A percentile compares a stretch with the other conserved stretches of the same genome.
phyloP scores from a whole-genome alignment of 2,329 filamentous ascomycete species.

The Rachicladosporium sp. region DNA sequence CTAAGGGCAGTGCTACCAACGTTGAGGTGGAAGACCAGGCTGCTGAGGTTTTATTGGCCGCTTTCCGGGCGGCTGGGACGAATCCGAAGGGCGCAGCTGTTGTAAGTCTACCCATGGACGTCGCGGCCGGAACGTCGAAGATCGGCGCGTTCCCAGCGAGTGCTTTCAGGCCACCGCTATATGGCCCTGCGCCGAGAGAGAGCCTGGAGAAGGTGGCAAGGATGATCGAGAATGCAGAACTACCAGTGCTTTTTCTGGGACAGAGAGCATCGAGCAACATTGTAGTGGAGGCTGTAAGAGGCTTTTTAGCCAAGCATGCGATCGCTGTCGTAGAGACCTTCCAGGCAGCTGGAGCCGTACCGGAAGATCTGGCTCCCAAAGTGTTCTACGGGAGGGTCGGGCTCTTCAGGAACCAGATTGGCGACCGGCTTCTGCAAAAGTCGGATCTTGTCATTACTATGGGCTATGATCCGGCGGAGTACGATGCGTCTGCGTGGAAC shows the following conservation, averaged over 20 bases:
- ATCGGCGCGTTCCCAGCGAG: conserved; percentile 26
- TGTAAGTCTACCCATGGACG: conserved; percentile 33
- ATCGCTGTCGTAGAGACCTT: conserved; percentile 38
- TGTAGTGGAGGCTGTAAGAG: conserved; percentile 30
- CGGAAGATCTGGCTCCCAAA: conserved; percentile 28
- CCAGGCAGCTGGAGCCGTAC: conserved; percentile 37
- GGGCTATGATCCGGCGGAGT: conserved; percentile 37
- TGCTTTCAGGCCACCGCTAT: conserved; percentile 29
- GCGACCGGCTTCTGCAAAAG: conserved; percentile 31
- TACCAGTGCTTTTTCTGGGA: conserved; percentile 36
- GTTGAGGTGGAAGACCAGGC: conserved; percentile 37
- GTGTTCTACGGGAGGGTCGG: conserved; percentile 37
- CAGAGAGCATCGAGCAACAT: conserved; percentile 29
- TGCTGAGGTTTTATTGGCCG: conserved; percentile 33
- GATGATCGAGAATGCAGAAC: conserved; percentile 22
- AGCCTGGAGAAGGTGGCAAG: conserved; percentile 23
- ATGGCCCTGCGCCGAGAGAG: conserved; percentile 26
- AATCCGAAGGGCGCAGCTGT: conserved; percentile 33
- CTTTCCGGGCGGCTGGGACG: conserved; percentile 30
- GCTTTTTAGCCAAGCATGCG: conserved; percentile 29
- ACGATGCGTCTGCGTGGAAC: conserved; percentile 36
- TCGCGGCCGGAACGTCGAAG: conserved; percentile 28
- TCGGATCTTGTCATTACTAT: conserved; percentile 34
- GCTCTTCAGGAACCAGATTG: conserved; percentile 37
- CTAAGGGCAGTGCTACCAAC: conserved; percentile 25